These are phyloP conservation scores for Verticillium longisporum DNA, from an alignment of 2,329 filamentous ascomycete genomes.

Conservation along the genomic window DNA sequence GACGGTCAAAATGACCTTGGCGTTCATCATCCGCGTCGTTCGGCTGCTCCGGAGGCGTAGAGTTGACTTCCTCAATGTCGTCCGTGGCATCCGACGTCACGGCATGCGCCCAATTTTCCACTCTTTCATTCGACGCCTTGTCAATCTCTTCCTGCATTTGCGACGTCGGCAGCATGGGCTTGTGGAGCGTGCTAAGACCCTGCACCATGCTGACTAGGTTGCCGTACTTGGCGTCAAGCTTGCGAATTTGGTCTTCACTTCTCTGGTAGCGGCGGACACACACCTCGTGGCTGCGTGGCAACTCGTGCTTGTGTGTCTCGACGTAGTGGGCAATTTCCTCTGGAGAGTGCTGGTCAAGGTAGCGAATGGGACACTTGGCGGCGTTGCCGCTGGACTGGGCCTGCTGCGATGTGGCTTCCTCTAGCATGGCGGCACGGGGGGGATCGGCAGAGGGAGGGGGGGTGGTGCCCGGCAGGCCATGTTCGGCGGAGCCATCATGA, in stretches of 20 bases:
- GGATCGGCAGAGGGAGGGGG: conserved; percentile 49
- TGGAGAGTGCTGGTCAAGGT: conserved; percentile 83
- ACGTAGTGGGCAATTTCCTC: conserved; percentile 92
- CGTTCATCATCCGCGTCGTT: conserved; percentile 47
- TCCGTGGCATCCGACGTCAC: conserved; percentile 48
- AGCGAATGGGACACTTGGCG: conserved; percentile 82
- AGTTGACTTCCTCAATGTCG: conserved; percentile 29
- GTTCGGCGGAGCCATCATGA: conserved; percentile 1
- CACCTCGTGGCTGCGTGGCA: conserved; percentile 88
- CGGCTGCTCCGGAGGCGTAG: conserved; percentile 28
- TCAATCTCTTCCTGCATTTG: conserved; percentile 41
- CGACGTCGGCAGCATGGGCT: conserved; percentile 68
- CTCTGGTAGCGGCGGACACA: conserved; percentile 86
- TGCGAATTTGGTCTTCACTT: conserved; percentile 76
- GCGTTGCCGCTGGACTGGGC: conserved; percentile 38
- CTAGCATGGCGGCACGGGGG: conserved; percentile 58
- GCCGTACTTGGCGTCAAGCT: conserved; percentile 91
- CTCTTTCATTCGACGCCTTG: conserved; percentile 57
- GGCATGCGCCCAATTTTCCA: conserved; percentile 79
- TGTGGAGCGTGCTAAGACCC: conserved; percentile 79
- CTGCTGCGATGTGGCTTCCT: conserved; percentile 49
- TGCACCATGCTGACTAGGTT: conserved; percentile 92
- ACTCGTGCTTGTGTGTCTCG: conserved; percentile 89
- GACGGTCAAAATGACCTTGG: conserved; percentile 72
- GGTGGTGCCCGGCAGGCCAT: conserved; percentile 25